These are phyloP conservation scores for Boletellus ananas DNA, from an alignment of 768 basidiomycete genomes.

Conservation along the genomic window DNA sequence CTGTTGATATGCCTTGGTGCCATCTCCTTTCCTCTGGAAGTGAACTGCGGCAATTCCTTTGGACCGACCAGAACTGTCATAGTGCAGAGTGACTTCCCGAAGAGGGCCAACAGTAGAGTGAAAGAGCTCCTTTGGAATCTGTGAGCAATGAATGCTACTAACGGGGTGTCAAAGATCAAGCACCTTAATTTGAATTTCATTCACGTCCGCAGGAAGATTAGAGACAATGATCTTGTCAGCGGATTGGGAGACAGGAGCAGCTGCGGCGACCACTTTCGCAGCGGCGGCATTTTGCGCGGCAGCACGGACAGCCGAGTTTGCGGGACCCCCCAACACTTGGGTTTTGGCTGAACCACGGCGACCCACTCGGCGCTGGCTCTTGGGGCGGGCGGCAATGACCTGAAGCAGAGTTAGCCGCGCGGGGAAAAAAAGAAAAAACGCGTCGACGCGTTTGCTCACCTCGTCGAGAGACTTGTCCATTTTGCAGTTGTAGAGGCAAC, in stretches of 20 bases:
- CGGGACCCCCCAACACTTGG: constrained; percentile 57
- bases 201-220: constrained; percentile 90
- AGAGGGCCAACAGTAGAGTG: constrained; percentile 84
- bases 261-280: constrained; percentile 38
- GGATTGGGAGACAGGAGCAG: constrained; percentile 35
- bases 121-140: constrained; percentile 79
- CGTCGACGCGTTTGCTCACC: constrained; percentile 39
- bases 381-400: constrained; percentile 68
- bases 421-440: constrained; percentile 11
- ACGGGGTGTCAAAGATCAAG: constrained; percentile 19
- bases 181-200: constrained; percentile 91
- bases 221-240: constrained; percentile 95
- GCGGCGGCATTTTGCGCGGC: constrained; percentile 45
- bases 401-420: constrained; percentile 26
- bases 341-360: constrained; percentile 48
- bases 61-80: constrained; percentile 80
- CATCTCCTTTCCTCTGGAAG: constrained; percentile 86
- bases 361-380: constrained; percentile 37
- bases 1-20: constrained; percentile 83
- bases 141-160: constrained; percentile 4
- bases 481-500: constrained; percentile 10
- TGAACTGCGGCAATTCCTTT: constrained; percentile 87
- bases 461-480: constrained; percentile 89
- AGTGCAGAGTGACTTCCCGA: constrained; percentile 78
- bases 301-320: constrained; percentile 49